These are phyloP conservation scores for Verticillium nubilum DNA, from an alignment of 2,329 filamentous ascomycete species.

Conservation along the genomic window DNA sequence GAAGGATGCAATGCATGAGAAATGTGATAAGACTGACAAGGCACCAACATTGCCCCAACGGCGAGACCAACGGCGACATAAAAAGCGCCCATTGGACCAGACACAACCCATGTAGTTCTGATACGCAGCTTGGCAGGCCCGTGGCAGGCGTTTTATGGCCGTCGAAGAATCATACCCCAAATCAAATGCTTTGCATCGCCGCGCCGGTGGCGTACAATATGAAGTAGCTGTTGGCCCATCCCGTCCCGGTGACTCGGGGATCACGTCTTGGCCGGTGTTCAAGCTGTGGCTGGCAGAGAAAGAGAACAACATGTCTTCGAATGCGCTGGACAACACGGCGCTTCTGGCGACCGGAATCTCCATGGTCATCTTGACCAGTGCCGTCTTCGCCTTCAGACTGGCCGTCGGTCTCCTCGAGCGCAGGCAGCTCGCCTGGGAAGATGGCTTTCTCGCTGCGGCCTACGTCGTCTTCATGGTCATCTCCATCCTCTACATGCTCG, in stretches of 20 bases:
- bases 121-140: neutral
- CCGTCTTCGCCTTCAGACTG: conserved; percentile 4
- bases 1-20: neutral
- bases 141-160: neutral
- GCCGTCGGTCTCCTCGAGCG: conserved; percentile 6
- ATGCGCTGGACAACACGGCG: conserved; percentile 1
- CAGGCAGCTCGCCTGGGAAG: conserved; percentile 8
- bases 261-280: neutral
- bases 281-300: neutral
- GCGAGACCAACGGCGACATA: neutral
- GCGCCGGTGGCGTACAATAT: neutral
- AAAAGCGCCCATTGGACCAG: neutral
- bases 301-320: neutral
- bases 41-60: neutral
- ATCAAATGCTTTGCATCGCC: neutral
- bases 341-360: conserved; percentile 8
- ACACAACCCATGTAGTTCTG: neutral
- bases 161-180: neutral
- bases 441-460: conserved; percentile 8
- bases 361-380: conserved; percentile 4
- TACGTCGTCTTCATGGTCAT: conserved; percentile 9
- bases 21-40: neutral
- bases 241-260: neutral
- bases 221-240: neutral
- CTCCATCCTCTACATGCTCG: conserved; percentile 7